Evolutionary conservation across 306 rosid species (phyloP).

Genomic region (Malus sylvestris): DNA sequence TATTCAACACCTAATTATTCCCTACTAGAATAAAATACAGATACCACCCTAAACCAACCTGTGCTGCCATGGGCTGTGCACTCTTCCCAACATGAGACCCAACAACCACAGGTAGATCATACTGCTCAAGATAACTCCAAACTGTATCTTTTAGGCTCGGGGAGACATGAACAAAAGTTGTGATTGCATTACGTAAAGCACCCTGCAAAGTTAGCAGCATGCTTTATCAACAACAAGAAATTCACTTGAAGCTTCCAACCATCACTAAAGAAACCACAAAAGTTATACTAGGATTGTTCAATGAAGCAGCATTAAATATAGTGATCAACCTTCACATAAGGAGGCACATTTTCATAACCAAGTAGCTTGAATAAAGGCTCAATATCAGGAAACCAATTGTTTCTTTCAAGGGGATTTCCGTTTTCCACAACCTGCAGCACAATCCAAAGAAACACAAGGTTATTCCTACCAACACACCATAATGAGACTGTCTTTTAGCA

Average conservation of each 20-base stretch:
- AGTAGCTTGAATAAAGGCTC: constrained; percentile 97
- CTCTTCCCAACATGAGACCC: constrained; percentile 58
- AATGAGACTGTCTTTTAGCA: background rate
- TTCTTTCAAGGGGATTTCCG: constrained; percentile 78
- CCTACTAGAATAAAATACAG: background rate
- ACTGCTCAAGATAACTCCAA: constrained; percentile 93
- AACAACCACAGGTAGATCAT: constrained; percentile 93
- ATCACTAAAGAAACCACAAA: constrained; percentile 16
- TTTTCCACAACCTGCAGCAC: constrained; percentile 73
- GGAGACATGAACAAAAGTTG: constrained; percentile 69
- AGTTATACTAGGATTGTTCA: background rate
- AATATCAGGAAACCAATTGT: constrained; percentile 90
- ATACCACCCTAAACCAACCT: constrained; percentile 41
- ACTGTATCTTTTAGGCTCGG: constrained; percentile 65
- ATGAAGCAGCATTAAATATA: constrained; percentile 17
- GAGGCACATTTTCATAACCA: constrained; percentile 92
- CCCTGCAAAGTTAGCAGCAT: constrained; percentile 45
- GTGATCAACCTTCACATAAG: constrained; percentile 75
- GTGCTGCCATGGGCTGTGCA: constrained; percentile 55
- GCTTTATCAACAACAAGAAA: constrained; percentile 18
- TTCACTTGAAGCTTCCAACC: constrained; percentile 16
- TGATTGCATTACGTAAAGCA: constrained; percentile 82
- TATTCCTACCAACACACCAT: background rate
- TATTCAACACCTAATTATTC: background rate
- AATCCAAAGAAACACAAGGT: constrained; percentile 15